Evolutionary conservation across 2,329 filamentous ascomycete genomes (phyloP), one percentile per base, ranked within the genome.

Genomic region (Bipolaris zeicola): DNA sequence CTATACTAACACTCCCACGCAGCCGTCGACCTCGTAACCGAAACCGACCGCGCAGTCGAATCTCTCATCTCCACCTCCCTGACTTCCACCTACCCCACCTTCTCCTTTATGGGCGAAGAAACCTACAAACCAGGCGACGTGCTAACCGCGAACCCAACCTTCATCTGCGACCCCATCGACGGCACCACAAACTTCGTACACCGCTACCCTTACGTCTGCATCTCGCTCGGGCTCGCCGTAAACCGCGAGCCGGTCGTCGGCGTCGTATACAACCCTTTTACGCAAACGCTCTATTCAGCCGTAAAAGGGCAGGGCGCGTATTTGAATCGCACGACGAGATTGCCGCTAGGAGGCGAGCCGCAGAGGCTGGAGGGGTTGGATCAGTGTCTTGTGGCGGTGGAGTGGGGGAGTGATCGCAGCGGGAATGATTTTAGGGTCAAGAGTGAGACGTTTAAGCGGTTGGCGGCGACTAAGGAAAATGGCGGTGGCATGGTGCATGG

Each of bases 131-230:
- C 88, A 1, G 89, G 89, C 66, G 78, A 78, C 63, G 76, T 69
- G n/a, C 80, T 94, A 44, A 88, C 86, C 0, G 74, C 81, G 28
- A 82, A 82, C 14, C 90, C 90, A 1, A 94, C 90, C 41, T 93
- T 93, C 77, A 84, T 93, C 69, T 87, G 90, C 63, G 90, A 94
- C 73, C 90, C 90, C 42, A 92, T 94, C 66, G 90, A 94, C 77
- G 90, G 89, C 69, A 92, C 85, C 6, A 91, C 88, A 48, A 93
- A 93, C 81, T 92, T 94, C 70, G 84, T 93, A 44, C 90, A 93
- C 77, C 84, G 83, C 18, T 89, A 91, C 76, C 89, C 86, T 61
- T 83, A 86, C 67, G 89, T 90, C 60, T 90, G 87, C 78, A 88
- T 93, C 77, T 91, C 89, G 10, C 85, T 94, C 33, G 90, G 90